These are phyloP conservation scores for Epichloe aotearoae DNA, from an alignment of 2,329 filamentous ascomycete genomes.

Conservation along the genomic window DNA sequence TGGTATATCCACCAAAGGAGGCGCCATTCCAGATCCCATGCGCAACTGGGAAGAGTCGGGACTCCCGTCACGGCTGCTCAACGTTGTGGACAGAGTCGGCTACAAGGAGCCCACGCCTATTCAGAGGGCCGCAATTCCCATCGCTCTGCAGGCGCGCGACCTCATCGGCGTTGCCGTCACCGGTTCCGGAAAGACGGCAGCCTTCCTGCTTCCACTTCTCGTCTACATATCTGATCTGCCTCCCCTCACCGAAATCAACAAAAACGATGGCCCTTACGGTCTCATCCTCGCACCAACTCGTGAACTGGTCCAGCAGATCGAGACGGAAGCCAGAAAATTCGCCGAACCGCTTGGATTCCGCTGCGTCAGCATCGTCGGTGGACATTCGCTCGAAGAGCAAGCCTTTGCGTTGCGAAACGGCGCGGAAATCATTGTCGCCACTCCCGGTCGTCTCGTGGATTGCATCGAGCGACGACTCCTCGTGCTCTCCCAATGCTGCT, in stretches of 20 bases:
- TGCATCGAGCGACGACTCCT: slow-evolving; percentile 88
- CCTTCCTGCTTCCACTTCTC: slow-evolving; percentile 81
- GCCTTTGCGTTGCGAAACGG: slow-evolving; percentile 80
- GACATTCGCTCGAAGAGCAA: slow-evolving; percentile 89
- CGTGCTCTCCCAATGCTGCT: slow-evolving; percentile 91
- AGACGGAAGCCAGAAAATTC: slow-evolving; percentile 86
- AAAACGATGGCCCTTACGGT: slow-evolving; percentile 93
- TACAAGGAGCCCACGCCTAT: slow-evolving; percentile 88
- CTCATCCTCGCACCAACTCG: slow-evolving; percentile 93
- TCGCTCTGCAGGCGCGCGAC: slow-evolving; percentile 82
- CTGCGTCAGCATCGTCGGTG: slow-evolving; percentile 95
- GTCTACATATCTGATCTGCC: slow-evolving; percentile 91
- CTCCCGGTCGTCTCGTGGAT: slow-evolving; percentile 89
- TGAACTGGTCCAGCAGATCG: slow-evolving; percentile 95
- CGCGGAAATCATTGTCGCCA: slow-evolving; percentile 97
- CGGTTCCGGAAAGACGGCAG: slow-evolving; percentile 95
- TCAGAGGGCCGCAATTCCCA: slow-evolving; percentile 88
- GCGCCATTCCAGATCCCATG: slow-evolving; percentile 89
- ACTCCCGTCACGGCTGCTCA: slow-evolving; percentile 62
- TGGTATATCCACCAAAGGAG: slow-evolving; percentile 89
- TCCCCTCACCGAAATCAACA: slow-evolving; percentile 70
- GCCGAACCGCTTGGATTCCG: slow-evolving; percentile 82
- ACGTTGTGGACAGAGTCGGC: slow-evolving; percentile 72
- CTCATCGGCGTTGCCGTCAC: slow-evolving; percentile 97
- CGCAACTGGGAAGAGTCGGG: slow-evolving; percentile 80